phyloP scores from a whole-genome alignment of 2,329 filamentous ascomycete genomes.

The Passalora sequoiae region DNA sequence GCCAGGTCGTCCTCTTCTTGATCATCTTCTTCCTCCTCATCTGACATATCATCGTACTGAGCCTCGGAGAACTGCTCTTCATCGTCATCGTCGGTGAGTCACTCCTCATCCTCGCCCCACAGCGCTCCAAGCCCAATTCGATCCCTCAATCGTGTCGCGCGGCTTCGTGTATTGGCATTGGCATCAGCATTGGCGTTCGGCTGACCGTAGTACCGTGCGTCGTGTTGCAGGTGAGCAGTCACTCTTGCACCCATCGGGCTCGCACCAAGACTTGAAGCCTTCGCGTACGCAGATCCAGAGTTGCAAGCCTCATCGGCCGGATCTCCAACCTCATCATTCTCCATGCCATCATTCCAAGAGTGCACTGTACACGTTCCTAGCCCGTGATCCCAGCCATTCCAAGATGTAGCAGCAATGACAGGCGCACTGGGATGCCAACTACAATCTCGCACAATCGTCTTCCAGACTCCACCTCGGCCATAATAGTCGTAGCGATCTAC shows the following conservation, averaged over 20 bases:
- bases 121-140: constrained; percentile 26
- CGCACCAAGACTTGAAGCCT: constrained; percentile 27
- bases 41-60: constrained; percentile 11
- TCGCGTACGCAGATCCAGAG: constrained; percentile 27
- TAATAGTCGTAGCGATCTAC: constrained; percentile 55
- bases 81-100: constrained; percentile 12
- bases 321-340: constrained; percentile 55
- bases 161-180: background rate
- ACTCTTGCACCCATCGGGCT: constrained; percentile 53
- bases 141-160: constrained; percentile 22
- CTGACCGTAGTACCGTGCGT: constrained; percentile 40
- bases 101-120: constrained; percentile 25
- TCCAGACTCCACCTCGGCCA: constrained; percentile 58
- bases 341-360: constrained; percentile 64
- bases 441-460: constrained; percentile 77
- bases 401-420: constrained; percentile 76
- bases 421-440: constrained; percentile 87
- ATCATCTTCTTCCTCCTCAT: constrained; percentile 8
- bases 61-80: constrained; percentile 11
- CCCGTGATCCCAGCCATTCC: constrained; percentile 71
- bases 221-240: constrained; percentile 53
- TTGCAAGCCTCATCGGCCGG: constrained; percentile 16
- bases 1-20: constrained; percentile 1
- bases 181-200: constrained; percentile 1
- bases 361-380: constrained; percentile 74